A percentile compares a stretch with the other conserved stretches of the same genome.
Evolutionary conservation across 176 grass and related monocot species (phyloP).

Genomic region (Phragmites australis): DNA sequence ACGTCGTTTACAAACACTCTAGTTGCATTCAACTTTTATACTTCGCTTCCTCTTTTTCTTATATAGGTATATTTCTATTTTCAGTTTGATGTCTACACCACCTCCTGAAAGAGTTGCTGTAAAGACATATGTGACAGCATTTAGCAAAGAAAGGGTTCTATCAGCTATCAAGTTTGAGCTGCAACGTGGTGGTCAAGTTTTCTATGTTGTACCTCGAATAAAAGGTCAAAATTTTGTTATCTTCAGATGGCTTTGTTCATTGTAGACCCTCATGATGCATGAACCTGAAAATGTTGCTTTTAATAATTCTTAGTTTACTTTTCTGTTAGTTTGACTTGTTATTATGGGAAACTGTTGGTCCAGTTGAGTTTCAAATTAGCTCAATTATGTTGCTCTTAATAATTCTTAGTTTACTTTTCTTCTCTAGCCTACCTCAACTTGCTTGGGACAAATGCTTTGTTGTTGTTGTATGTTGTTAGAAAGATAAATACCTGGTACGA

Average conservation of each 20-base stretch:
- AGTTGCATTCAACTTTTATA: constrained; percentile 14
- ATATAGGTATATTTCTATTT: constrained; percentile 36
- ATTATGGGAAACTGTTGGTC: background rate
- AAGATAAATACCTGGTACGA: background rate
- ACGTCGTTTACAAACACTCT: no score
- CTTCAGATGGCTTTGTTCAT: constrained; percentile 30
- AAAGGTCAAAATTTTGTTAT: constrained; percentile 55
- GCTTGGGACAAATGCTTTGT: no score
- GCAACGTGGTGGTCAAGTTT: constrained; percentile 88
- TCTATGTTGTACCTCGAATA: constrained; percentile 98
- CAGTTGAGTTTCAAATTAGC: background rate
- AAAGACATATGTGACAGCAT: constrained; percentile 76
- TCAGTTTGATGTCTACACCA: constrained; percentile 95
- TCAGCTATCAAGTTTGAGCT: constrained; percentile 86
- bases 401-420: background rate
- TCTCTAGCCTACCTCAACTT: no score
- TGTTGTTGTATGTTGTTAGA: no score
- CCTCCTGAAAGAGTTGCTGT: constrained; percentile 93
- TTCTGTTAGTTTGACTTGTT: constrained; percentile 8
- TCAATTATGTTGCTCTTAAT: background rate
- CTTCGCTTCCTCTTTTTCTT: background rate
- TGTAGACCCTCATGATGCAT: constrained; percentile 17
- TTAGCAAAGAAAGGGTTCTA: constrained; percentile 74
- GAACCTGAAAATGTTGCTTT: background rate
- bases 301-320: background rate